Evolutionary conservation across 2,329 filamentous ascomycete species (phyloP).

Genomic region (Hirsutella minnesotensis): DNA sequence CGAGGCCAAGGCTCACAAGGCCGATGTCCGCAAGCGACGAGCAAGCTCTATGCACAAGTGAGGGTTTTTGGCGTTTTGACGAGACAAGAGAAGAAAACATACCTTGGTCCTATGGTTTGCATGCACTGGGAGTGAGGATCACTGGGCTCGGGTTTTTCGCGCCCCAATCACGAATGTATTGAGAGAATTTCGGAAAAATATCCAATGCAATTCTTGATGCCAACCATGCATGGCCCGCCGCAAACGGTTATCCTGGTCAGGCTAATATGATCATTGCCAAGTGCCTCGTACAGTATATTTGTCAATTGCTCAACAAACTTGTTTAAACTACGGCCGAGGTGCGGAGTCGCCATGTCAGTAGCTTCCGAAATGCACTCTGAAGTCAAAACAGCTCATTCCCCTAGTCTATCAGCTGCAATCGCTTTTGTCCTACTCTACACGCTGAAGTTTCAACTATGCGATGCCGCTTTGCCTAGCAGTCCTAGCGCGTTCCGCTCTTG

Average conservation of each 20-base stretch:
- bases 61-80: conserved; percentile 26
- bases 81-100: conserved; percentile 18
- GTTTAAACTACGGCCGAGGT: no score
- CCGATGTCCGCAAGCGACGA: conserved; percentile 90
- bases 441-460: background rate
- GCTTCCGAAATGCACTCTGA: no score
- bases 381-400: no score
- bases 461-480: background rate
- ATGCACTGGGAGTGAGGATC: conserved; percentile 29
- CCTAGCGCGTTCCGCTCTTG: background rate
- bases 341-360: no score
- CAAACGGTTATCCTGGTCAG: no score
- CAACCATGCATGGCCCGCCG: no score
- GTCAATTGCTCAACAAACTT: no score
- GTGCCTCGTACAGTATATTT: no score
- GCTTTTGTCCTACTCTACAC: background rate
- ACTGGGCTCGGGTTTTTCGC: conserved; percentile 9
- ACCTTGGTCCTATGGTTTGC: conserved; percentile 23
- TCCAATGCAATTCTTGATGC: conserved; percentile 18
- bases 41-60: conserved; percentile 93
- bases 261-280: no score
- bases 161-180: conserved; percentile 23
- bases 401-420: background rate
- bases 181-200: conserved; percentile 21
- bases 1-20: conserved; percentile 91